phyloP scores from a whole-genome alignment of 2,329 filamentous ascomycete species.

The Paracoccidioides brasiliensis region DNA sequence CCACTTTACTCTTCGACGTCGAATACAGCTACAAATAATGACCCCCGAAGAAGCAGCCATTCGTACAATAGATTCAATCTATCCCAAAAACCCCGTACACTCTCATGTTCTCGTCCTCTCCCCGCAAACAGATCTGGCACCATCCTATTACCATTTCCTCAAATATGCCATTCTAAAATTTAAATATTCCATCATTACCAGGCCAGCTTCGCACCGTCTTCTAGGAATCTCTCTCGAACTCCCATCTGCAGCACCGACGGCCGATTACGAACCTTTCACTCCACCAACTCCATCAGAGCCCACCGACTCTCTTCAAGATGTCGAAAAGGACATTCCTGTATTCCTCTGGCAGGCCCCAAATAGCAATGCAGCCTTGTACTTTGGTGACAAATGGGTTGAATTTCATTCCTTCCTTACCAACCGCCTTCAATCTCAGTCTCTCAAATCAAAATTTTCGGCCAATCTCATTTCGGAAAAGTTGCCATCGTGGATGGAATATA shows the following conservation, averaged over 20 bases:
- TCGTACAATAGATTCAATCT: slow-evolving; percentile 76
- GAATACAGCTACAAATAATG: slow-evolving; percentile 49
- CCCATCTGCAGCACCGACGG: slow-evolving; percentile 43
- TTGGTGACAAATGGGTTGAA: slow-evolving; percentile 77
- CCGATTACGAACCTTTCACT: slow-evolving; percentile 44
- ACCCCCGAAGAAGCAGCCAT: slow-evolving; percentile 58
- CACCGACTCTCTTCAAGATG: slow-evolving; percentile 6
- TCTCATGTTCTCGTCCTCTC: slow-evolving; percentile 78
- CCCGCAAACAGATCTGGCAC: slow-evolving; percentile 64
- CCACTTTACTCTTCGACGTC: slow-evolving; percentile 57
- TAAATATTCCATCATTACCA: slow-evolving; percentile 48
- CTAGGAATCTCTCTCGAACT: slow-evolving; percentile 71
- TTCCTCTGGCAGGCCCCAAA: slow-evolving; percentile 81
- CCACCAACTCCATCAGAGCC: slow-evolving; percentile 25
- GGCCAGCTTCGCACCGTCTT: slow-evolving; percentile 40
- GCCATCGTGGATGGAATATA: slow-evolving; percentile 66
- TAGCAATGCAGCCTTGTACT: slow-evolving; percentile 67
- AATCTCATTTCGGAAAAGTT: slow-evolving; percentile 55
- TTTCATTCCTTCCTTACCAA: slow-evolving; percentile 67
- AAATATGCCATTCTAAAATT: slow-evolving; percentile 68
- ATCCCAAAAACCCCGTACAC: slow-evolving; percentile 50
- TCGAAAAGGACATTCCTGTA: slow-evolving; percentile 33
- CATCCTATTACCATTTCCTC: slow-evolving; percentile 74
- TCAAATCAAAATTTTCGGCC: slow-evolving; percentile 5
- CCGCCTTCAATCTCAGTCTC: slow-evolving; percentile 31